phyloP scores from a whole-genome alignment of 805 yeast species.

The Priceomyces fermenticarens region DNA sequence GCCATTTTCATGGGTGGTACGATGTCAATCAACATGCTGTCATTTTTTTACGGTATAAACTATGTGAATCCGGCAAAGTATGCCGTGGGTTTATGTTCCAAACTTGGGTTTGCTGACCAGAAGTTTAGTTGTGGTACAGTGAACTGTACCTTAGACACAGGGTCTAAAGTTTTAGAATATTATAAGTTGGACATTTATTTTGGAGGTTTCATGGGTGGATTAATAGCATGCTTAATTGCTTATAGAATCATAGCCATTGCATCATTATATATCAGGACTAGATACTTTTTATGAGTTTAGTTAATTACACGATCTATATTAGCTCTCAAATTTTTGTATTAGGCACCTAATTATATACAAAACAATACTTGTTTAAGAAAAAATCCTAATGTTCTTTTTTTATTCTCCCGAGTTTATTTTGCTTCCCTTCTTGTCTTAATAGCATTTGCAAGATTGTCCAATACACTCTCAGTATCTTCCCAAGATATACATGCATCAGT shows the following conservation, averaged over 20 bases:
- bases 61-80: constrained; percentile 78
- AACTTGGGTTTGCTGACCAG: constrained; percentile 53
- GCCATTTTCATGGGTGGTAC: constrained; percentile 85
- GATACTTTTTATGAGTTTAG: constrained; percentile 12
- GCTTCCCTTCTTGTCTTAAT: constrained; percentile 69
- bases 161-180: constrained; percentile 28
- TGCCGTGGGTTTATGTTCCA: constrained; percentile 58
- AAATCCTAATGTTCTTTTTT: not conserved
- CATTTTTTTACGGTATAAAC: constrained; percentile 65
- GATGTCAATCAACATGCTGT: constrained; percentile 73
- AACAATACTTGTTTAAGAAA: too few relatives aligned
- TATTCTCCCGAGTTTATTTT: constrained; percentile 1
- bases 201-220: constrained; percentile 30
- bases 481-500: constrained; percentile 98
- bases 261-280: constrained; percentile 23
- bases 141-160: constrained; percentile 23
- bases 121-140: constrained; percentile 44
- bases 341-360: not conserved
- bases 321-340: not conserved
- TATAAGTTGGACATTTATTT: constrained; percentile 27
- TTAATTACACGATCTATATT: not conserved
- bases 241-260: constrained; percentile 31
- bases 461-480: constrained; percentile 75
- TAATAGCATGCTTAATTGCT: constrained; percentile 31
- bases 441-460: constrained; percentile 71